phyloP scores from a whole-genome alignment of 2,329 filamentous ascomycete species.

The Xylaria sp. region DNA sequence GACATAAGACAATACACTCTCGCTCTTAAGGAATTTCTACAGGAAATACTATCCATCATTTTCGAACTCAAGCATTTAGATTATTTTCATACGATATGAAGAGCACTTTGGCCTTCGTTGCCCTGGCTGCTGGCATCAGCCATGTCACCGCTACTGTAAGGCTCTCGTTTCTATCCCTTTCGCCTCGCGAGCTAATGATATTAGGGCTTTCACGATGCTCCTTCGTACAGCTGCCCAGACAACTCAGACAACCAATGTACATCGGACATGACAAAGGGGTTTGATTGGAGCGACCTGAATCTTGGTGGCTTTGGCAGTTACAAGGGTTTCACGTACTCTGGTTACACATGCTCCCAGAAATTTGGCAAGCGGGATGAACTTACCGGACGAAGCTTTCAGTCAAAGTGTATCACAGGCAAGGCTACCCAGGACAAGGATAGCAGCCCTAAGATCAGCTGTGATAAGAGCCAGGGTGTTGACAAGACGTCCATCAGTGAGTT shows the following conservation, averaged over 20 bases:
- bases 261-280: constrained; percentile 74
- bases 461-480: constrained; percentile 54
- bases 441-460: constrained; percentile 69
- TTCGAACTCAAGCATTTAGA: constrained; percentile 22
- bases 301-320: constrained; percentile 72
- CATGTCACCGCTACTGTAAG: constrained; percentile 61
- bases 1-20: constrained; percentile 41
- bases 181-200: constrained; percentile 19
- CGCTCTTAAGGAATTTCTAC: constrained; percentile 35
- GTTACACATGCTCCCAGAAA: constrained; percentile 74
- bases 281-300: constrained; percentile 74
- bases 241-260: constrained; percentile 84
- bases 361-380: constrained; percentile 67
- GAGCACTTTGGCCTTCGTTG: constrained; percentile 59
- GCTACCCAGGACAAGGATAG: constrained; percentile 57
- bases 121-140: constrained; percentile 62
- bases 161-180: constrained; percentile 1
- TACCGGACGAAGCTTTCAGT: constrained; percentile 61
- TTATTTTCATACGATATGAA: constrained; percentile 58
- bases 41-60: constrained; percentile 25
- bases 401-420: constrained; percentile 70
- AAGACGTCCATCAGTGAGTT: constrained; percentile 81
- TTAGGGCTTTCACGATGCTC: constrained; percentile 48
- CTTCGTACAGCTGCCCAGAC: constrained; percentile 71
- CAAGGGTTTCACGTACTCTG: constrained; percentile 77